Evolutionary conservation across 768 basidiomycete genomes (phyloP), one percentile per base, ranked within the genome.

Genomic region (Obba rivulosa): DNA sequence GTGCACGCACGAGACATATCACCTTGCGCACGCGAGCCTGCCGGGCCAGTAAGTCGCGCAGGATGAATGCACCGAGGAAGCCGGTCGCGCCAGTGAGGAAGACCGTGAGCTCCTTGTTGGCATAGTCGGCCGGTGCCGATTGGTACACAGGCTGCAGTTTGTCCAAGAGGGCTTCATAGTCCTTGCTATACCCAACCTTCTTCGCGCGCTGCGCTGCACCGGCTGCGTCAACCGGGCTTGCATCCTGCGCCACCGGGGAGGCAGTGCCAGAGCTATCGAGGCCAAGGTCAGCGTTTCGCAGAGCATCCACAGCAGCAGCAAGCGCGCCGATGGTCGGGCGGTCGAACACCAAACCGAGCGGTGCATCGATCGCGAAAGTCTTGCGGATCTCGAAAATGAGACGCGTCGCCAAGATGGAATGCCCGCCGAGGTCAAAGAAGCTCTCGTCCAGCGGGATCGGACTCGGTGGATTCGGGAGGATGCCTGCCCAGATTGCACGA

Each of bases 21-120:
- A 97, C 93, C 68, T 93, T 95, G 55, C 73, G 71, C 11, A 97
- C 88, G 48, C 77, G 72, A 8, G 74, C 69, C 24, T 65, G 56
- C 34, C 82, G 75, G 23, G 73, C 68, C 1, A 99, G 76, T 35
- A 99, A 73, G 61, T 95, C 86, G 34, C 76, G 74, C 42, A 98
- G 71, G 51, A 98, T 79, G 65, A 95, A 98, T 4, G 91, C 92
- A 13, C 96, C 96, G 14, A 99, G 75, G 75, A 94, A 99, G 2
- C 96, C 96, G 8, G 96, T 97, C 4, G 92, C 94, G 5, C 96
- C 96, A 5, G 96, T 98, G 24, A 99, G 78, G 74, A 99, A 96
- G 24, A 98, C 77, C 0, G 88, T 90, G 36, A 93, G 54, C 11
- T 72, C 66, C 38, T 70, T 75, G 21, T 67, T 61, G 18, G 64